These are phyloP conservation scores for Dioscorea zingiberensis DNA, from an alignment of 106 monocot species.

Conservation along the genomic window DNA sequence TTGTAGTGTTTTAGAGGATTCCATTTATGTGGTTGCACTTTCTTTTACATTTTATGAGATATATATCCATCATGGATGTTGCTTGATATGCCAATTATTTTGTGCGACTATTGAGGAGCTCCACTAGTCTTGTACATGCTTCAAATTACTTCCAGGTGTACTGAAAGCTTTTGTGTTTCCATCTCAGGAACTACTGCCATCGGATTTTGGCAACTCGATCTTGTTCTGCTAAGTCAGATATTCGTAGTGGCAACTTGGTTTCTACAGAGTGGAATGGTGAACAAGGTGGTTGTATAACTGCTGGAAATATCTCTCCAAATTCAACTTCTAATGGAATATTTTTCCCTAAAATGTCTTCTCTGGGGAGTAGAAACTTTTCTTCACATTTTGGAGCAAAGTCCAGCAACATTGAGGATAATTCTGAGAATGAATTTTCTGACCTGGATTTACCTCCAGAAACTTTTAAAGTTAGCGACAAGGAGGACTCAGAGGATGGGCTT, in stretches of 20 bases:
- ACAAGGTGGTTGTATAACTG: not conserved
- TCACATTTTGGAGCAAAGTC: constrained; percentile 38
- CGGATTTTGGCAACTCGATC: constrained; percentile 4
- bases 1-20: too few species aligned
- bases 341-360: not conserved
- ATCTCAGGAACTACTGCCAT: constrained; percentile 27
- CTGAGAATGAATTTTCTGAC: constrained; percentile 57
- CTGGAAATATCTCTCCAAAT: not conserved
- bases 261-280: constrained; percentile 7
- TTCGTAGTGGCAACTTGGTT: constrained; percentile 2
- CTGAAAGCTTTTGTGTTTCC: not conserved
- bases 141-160: not conserved
- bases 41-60: too few species aligned
- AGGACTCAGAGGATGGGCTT: constrained; percentile 11
- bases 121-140: not conserved
- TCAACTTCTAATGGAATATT: constrained; percentile 7
- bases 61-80: too few species aligned
- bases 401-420: constrained; percentile 25
- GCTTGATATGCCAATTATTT: too few species aligned
- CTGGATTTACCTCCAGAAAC: constrained; percentile 32
- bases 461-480: constrained; percentile 1
- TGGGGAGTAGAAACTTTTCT: constrained; percentile 39
- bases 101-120: not conserved
- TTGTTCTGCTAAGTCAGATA: constrained; percentile 10
- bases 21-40: too few species aligned